phyloP scores from a whole-genome alignment of 202 grass and related monocot species.

The Carex arenaria region DNA sequence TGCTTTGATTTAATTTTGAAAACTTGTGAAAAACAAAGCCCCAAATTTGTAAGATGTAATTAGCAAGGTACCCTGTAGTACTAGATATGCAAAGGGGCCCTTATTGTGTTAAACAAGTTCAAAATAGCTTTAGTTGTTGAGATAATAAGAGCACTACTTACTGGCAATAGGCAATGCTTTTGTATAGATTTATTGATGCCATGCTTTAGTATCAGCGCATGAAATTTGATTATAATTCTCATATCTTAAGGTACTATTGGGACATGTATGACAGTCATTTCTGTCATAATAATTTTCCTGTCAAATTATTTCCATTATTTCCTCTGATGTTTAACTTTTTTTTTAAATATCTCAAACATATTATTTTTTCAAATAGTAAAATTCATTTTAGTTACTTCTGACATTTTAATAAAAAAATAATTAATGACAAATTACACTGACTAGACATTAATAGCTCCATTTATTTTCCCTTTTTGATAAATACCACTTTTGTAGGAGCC shows the following conservation, averaged over 20 bases:
- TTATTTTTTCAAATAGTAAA: not conserved
- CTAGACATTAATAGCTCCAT: not conserved
- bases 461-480: not conserved
- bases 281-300: not conserved
- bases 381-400: not conserved
- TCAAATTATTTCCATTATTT: not conserved
- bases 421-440: not conserved
- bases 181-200: not conserved
- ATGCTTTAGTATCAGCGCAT: not conserved
- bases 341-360: not conserved
- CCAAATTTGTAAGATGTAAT: not conserved
- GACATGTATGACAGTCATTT: not conserved
- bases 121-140: not conserved
- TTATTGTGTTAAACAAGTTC: not conserved
- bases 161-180: not conserved
- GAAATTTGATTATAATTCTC: not conserved
- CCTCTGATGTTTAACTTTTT: not conserved
- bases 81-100: not conserved
- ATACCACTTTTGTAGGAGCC: conserved; percentile 42
- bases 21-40: not conserved
- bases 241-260: not conserved
- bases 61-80: not conserved
- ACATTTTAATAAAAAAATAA: too few relatives aligned
- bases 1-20: not conserved
- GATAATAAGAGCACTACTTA: not conserved